Evolutionary conservation across 192 early-diverging fungal species (phyloP).

Genomic region (Rhizophagus clarus): DNA sequence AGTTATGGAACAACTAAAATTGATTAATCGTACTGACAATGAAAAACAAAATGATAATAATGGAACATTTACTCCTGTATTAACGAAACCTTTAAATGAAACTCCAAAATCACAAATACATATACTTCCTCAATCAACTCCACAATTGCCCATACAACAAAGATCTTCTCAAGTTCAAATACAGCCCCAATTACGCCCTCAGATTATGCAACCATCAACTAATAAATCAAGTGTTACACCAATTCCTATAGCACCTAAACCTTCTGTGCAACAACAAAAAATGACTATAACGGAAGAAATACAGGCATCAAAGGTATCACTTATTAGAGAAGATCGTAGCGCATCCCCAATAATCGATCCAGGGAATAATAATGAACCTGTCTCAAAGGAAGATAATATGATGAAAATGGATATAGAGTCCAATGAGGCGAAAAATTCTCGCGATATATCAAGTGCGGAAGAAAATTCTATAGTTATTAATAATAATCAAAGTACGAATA

Average conservation of each 20-base stretch:
- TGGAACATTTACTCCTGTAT: background rate
- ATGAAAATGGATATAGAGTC: background rate
- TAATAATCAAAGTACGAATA: background rate
- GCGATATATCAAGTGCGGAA: background rate
- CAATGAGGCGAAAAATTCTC: background rate
- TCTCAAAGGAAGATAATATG: background rate
- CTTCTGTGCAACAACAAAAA: background rate
- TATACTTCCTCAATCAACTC: background rate
- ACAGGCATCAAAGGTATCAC: background rate
- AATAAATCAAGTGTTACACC: background rate
- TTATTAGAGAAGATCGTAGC: background rate
- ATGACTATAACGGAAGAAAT: background rate
- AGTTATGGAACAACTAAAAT: constrained; percentile 55
- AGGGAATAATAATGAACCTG: background rate
- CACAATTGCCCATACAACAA: background rate
- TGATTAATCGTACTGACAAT: constrained; percentile 3
- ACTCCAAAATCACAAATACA: background rate
- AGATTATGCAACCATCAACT: background rate
- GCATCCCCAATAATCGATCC: background rate
- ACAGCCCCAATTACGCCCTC: background rate
- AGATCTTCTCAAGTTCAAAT: background rate
- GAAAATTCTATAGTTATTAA: background rate
- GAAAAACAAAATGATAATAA: background rate
- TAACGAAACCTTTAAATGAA: background rate
- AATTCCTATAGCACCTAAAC: background rate